Base-by-base conservation (phyloP, 805 yeast genomes). In the Lachancea cidri region DNA sequence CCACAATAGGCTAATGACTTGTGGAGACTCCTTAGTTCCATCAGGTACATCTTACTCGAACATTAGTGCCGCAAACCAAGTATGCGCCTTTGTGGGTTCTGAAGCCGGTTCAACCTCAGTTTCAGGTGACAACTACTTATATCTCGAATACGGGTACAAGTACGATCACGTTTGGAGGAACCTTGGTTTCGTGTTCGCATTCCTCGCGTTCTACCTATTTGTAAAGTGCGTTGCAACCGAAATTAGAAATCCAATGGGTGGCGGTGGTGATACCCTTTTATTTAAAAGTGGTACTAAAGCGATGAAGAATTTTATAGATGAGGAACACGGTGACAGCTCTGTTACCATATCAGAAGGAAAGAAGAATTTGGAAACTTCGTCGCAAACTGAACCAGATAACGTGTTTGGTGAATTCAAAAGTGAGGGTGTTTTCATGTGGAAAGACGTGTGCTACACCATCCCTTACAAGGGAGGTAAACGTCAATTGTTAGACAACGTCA, bases 131-230 rank as follows among this genome's bases (percentile, higher is more conserved):
- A 62, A 58, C 27, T 86, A 82, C 54, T 48, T 86, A 42, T 46
- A 47, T 4, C 52, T 52, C 3, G 58, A 78, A 6, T 86, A 61
- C 60, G 55, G 61, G 32, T 86, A 81, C 66, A 55, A 56, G 16
- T 77, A 71, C 53, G 47, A 61, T 16, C 86, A 86, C 60, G 71
- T 74, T 37, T 86, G 95, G 95, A 78, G 95, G 67, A 83, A 86
- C 59, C 71, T 82, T 43, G 95, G 88, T 54, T 76, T 82, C 44
- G 44, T 75, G 44, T 57, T 79, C 54, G 86, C 74, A 2, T 81
- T 55, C 37, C 30, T 54, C 30, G 36, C 48, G 16, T 54, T 56
- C 18, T 55, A 54, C 29, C 17, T 54, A 17, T 41, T 38, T 4
- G 7, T 51, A 14, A 55, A 55, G 27, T 46, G 52, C 33, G 7